Evolutionary conservation across 108 stramenopile genomes (phyloP), one percentile per base, ranked within the genome.

Genomic region (Aureococcus anophagefferens): DNA sequence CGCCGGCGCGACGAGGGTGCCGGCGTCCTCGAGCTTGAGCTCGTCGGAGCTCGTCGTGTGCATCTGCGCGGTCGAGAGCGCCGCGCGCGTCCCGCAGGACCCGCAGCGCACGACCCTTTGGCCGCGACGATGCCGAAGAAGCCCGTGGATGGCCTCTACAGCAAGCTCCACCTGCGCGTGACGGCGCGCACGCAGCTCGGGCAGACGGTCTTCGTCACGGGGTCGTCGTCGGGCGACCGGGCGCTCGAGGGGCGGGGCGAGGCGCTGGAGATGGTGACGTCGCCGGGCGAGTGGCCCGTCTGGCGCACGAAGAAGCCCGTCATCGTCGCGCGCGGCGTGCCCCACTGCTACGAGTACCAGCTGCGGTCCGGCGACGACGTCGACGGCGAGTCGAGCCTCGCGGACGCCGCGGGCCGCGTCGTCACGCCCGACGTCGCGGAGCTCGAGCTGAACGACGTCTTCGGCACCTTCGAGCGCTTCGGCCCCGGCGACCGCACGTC

Each of bases 251-350:
- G 7, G 21, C 51, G 4, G 51, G 17, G 7, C 7, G 51, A 28
- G 21, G 25, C 51, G 21, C 51, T 59, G 51, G 21, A 16, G 21
- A 25, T 59, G 51, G 51, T 59, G 7, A 59, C 51, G 21, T 25
- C 21, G 21, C 51, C 51, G 7, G 25, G 13, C 21, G 21, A 59
- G 51, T 59, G 25, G 21, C 51, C 51, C 51, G 25, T 81, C 30
- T 83, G 82, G 82, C 64, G 68, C 0, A 79, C 82, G 46, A 33
- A 28, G 31, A 45, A 78, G 59, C 82, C 82, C 28, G 44, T 83
- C 66, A 73, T 83, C 59, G 66, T 83, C 15, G 78, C 81, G 46
- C 62, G 80, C 17, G 70, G 75, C 62, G 44, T 40, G 31, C 70
- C 63, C 31, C 76, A 77, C 66, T 72, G 70, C 34, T 83, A 83